Percentiles rank a stretch among this genome's conserved stretches.
Conservation (phyloP, 306 rosid genomes). For the Citrullus colocynthis region DNA sequence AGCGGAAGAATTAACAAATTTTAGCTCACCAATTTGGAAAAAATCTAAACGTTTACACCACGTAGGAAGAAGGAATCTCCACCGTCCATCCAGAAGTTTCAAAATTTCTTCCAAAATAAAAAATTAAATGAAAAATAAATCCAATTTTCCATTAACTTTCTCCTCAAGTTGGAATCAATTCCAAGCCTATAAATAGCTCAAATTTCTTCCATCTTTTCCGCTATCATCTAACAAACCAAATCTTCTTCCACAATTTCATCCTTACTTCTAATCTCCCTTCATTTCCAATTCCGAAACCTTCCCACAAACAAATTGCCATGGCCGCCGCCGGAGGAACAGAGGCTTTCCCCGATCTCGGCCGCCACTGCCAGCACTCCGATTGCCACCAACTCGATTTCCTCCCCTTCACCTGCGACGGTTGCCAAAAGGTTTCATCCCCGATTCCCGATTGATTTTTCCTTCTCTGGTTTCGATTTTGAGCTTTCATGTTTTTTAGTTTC, state of each 20-base stretch:
- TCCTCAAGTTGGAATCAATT: neutral
- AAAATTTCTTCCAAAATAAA: neutral
- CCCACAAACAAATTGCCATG: slow-evolving; percentile 17
- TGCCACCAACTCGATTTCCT: slow-evolving; percentile 85
- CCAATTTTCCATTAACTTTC: neutral
- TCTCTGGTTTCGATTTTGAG: neutral
- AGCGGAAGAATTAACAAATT: too few species aligned
- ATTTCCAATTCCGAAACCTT: neutral
- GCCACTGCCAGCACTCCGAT: slow-evolving; percentile 54
- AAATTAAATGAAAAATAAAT: neutral
- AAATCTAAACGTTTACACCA: neutral
- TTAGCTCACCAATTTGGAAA: neutral
- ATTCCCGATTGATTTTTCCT: neutral
- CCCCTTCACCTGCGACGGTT: slow-evolving; percentile 69
- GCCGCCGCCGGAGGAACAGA: slow-evolving; percentile 54
- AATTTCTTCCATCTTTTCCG: neutral
- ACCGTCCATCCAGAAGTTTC: neutral
- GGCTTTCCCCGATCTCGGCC: slow-evolving; percentile 87
- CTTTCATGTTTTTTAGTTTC: neutral
- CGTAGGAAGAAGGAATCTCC: neutral
- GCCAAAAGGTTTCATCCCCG: slow-evolving; percentile 26
- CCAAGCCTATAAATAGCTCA: neutral
- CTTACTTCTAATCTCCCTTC: neutral
- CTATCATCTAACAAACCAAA: neutral
- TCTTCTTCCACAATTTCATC: neutral